These are phyloP conservation scores for Trichosporon sp. DNA, from an alignment of 1,284 basidiomycete genomes.

Conservation along the genomic window DNA sequence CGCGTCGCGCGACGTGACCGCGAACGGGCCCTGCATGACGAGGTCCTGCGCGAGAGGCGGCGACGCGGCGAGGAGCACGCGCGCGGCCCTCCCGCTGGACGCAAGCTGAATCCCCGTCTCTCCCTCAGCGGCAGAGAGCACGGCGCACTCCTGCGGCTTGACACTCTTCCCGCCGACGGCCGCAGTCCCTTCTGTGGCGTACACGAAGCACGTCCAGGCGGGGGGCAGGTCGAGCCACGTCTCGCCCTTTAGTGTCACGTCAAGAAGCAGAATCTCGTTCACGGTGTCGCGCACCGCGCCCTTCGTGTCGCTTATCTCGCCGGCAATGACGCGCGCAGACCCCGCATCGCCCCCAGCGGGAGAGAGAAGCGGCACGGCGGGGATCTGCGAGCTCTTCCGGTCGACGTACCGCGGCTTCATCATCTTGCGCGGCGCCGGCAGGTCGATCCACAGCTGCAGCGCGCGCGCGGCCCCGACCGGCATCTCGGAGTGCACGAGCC, in stretches of 20 bases:
- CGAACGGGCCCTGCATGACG: slow-evolving; percentile 58
- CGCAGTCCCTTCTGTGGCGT: slow-evolving; percentile 63
- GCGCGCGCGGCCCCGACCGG: slow-evolving; percentile 60
- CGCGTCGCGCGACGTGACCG: slow-evolving; percentile 74
- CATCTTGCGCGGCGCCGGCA: slow-evolving; percentile 83
- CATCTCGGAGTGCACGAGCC: slow-evolving; percentile 76
- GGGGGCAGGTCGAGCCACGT: slow-evolving; percentile 82
- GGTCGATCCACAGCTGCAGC: slow-evolving; percentile 89
- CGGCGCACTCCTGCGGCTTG: slow-evolving; percentile 68
- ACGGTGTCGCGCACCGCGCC: slow-evolving; percentile 86
- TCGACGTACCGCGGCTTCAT: slow-evolving; percentile 54
- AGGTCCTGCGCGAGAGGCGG: slow-evolving; percentile 85
- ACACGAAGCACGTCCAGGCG: slow-evolving; percentile 78
- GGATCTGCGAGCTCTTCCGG: slow-evolving; percentile 26
- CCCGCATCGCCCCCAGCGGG: not conserved
- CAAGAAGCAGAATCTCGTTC: slow-evolving; percentile 55
- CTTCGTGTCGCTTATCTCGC: slow-evolving; percentile 65
- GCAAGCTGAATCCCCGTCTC: slow-evolving; percentile 43
- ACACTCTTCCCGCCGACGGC: slow-evolving; percentile 52
- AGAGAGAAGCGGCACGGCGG: not conserved
- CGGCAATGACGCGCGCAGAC: slow-evolving; percentile 66
- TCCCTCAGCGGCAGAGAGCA: slow-evolving; percentile 42
- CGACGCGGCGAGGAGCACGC: slow-evolving; percentile 73
- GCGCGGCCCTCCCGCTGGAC: slow-evolving; percentile 24
- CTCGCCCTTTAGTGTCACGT: slow-evolving; percentile 60